These are phyloP conservation scores for Sporormia fimetaria DNA, from an alignment of 495 filamentous ascomycete species.

Conservation along the genomic window DNA sequence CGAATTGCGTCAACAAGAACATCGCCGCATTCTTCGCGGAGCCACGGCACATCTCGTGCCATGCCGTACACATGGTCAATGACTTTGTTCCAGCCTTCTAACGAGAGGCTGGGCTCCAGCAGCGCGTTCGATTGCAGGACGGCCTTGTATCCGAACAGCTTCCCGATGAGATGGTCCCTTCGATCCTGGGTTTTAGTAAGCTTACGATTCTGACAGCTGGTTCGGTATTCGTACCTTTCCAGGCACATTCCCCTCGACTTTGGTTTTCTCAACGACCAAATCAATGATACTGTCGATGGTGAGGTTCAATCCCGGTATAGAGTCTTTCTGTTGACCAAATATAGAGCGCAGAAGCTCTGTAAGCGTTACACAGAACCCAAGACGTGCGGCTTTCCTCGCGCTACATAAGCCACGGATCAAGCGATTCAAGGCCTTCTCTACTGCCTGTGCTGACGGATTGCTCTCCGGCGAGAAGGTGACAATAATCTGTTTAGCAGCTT, in stretches of 20 bases:
- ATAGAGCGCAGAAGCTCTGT: conserved; percentile 65
- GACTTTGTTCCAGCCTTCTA: conserved; percentile 49
- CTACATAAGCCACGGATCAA: conserved; percentile 84
- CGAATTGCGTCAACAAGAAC: conserved; percentile 40
- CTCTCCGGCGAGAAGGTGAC: conserved; percentile 29
- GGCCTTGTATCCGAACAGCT: conserved; percentile 75
- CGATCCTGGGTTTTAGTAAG: conserved; percentile 51
- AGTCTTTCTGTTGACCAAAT: conserved; percentile 30
- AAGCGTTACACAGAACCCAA: conserved; percentile 85
- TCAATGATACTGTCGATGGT: conserved; percentile 32
- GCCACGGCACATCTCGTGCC: conserved; percentile 64
- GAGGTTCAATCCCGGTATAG: conserved; percentile 9
- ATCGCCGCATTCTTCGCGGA: conserved; percentile 76
- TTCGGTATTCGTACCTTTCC: conserved; percentile 43
- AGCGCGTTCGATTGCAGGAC: conserved; percentile 69
- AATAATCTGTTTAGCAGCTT: conserved; percentile 35
- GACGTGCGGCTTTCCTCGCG: conserved; percentile 73
- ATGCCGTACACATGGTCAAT: conserved; percentile 47
- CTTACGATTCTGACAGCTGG: background rate
- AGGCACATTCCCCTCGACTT: conserved; percentile 48
- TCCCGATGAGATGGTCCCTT: conserved; percentile 72
- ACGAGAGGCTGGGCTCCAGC: conserved; percentile 40
- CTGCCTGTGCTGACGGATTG: conserved; percentile 15
- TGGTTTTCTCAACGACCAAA: conserved; percentile 58
- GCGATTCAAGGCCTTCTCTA: conserved; percentile 39